Percentiles rank a stretch among this genome's conserved stretches.
phyloP scores from a whole-genome alignment of 2,329 filamentous ascomycete species.

The Xylariaceae sp. region DNA sequence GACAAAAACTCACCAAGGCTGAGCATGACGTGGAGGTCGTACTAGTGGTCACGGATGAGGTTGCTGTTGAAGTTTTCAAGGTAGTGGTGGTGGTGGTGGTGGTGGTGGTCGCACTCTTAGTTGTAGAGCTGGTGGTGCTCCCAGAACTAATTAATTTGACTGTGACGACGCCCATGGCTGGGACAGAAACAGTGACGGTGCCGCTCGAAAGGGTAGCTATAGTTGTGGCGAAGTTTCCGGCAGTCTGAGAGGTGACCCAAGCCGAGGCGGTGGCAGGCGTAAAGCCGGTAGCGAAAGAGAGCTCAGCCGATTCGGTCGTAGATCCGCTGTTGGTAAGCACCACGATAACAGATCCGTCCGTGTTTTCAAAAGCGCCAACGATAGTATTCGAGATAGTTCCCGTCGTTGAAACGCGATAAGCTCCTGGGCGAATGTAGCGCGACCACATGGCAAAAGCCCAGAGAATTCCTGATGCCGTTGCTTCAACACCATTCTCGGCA shows the following conservation, averaged over 20 bases:
- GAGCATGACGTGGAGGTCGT: background rate
- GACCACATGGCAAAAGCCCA: slow-evolving; percentile 23
- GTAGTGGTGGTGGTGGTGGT: background rate
- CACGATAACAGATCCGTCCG: slow-evolving; percentile 14
- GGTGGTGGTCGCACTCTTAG: background rate
- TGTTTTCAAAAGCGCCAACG: slow-evolving; percentile 16
- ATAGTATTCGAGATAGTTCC: slow-evolving; percentile 7
- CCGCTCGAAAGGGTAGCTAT: slow-evolving; percentile 5
- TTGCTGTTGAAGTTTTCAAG: background rate
- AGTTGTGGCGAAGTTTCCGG: slow-evolving; percentile 10
- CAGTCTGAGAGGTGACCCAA: slow-evolving; percentile 17
- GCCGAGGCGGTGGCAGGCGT: slow-evolving; percentile 9
- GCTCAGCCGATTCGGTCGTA: slow-evolving; percentile 8
- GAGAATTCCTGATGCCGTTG: slow-evolving; percentile 16
- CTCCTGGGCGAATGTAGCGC: slow-evolving; percentile 17
- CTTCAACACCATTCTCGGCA: slow-evolving; percentile 17
- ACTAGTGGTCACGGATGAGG: background rate
- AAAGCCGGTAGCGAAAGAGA: slow-evolving; percentile 14
- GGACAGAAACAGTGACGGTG: slow-evolving; percentile 14
- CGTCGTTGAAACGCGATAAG: slow-evolving; percentile 11
- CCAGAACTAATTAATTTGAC: slow-evolving; percentile 14
- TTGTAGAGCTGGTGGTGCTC: background rate
- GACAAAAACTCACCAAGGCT: slow-evolving; percentile 1
- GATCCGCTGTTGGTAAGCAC: slow-evolving; percentile 13
- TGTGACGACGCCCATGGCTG: slow-evolving; percentile 17